Evolutionary conservation across 805 yeast genomes (phyloP).

Genomic region (Zygotorulaspora danielsina): DNA sequence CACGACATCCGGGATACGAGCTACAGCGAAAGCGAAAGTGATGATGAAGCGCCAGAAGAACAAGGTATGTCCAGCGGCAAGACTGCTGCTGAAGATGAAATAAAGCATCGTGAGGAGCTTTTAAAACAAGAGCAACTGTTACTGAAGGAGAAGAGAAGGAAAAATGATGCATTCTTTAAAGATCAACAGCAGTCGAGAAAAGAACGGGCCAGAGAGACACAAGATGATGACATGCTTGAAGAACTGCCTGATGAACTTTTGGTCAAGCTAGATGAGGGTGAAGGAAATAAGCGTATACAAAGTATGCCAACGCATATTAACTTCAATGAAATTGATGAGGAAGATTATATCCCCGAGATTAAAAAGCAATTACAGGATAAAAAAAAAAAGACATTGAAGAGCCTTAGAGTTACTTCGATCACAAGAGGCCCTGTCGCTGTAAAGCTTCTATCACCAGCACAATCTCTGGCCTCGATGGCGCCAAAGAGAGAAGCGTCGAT

Average conservation of each 20-base stretch:
- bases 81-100: constrained; percentile 23
- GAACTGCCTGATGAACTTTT: constrained; percentile 41
- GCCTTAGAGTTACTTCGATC: constrained; percentile 28
- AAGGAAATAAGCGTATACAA: constrained; percentile 16
- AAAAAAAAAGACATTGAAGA: constrained; percentile 36
- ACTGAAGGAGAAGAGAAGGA: constrained; percentile 36
- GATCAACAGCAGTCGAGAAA: constrained; percentile 36
- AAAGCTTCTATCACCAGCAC: constrained; percentile 27
- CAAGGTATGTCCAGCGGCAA: constrained; percentile 36
- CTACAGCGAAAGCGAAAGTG: constrained; percentile 24
- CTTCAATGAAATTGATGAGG: constrained; percentile 28
- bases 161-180: constrained; percentile 25
- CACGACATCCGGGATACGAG: too few relatives aligned
- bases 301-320: constrained; percentile 34
- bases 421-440: constrained; percentile 44
- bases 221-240: constrained; percentile 32
- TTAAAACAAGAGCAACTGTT: constrained; percentile 24
- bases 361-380: constrained; percentile 19
- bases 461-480: constrained; percentile 23
- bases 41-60: constrained; percentile 50
- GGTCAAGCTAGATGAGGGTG: constrained; percentile 28
- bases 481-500: constrained; percentile 30
- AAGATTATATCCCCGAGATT: constrained; percentile 17
- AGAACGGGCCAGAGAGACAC: constrained; percentile 18
- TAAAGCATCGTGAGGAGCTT: constrained; percentile 28